Base-by-base conservation (phyloP, 2,329 filamentous ascomycete genomes). In the Trichophyton mentagrophytes region DNA sequence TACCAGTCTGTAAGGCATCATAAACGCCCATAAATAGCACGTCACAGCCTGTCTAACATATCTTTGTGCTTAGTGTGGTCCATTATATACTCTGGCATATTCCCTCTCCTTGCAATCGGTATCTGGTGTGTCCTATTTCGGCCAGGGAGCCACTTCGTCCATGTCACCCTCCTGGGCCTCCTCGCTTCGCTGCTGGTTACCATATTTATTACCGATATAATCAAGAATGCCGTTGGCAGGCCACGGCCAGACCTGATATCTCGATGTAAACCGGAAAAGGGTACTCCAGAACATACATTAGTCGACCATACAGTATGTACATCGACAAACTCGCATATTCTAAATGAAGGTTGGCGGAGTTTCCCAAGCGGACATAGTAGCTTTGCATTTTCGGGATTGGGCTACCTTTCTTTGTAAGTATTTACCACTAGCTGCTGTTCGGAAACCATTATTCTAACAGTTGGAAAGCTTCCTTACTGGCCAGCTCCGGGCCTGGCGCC, bases 221-320 rank as follows among this genome's bases (percentile, higher is more conserved):
- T 97, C 70, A 99, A 99, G 75, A 96, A 95, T 70, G 82, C 87
- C 8, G 88, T 92, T 27, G 89, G 89, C 7, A 78, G 89, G 9
- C 89, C 90, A 33, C 83, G 92, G 5, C 92, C 92, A 3, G 92
- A 97, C 73, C 77, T 96, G 40, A 83, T 97, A 47, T 85, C 87
- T n/a, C 85, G 93, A 42, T 99, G 93, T 75, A 85, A 88, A 65
- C 91, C 93, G 0, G 75, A 72, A 61, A 71, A 78, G 13, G 81
- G 79, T 6, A 84, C 83, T 0, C 79, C 83, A 0, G 74, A 74
- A 58, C 76, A 84, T 64, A 67, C 74, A 36, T 73, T 86, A 56
- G 79, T 86, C 30, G 69, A 72, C 11, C 75, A 74, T 65, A 72
- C 69, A 1, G 74, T 78, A 9, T 79, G 77, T 63, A 76, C 74